These are phyloP conservation scores for Euphorbia neoarborescens DNA, from an alignment of 441 rosid genomes.

Conservation along the genomic window DNA sequence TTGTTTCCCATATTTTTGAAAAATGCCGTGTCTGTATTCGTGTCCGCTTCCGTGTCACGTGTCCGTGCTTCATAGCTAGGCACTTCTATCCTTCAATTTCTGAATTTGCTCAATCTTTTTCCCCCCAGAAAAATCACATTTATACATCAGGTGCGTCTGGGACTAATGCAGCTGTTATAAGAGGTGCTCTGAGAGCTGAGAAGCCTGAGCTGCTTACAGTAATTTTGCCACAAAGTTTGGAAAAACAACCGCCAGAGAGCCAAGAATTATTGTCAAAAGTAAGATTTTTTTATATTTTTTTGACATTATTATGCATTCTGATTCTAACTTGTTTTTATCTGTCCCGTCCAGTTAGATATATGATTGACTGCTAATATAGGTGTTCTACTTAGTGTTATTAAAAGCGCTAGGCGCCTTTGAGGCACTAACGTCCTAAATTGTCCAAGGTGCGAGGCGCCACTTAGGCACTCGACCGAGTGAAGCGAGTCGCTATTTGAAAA, in stretches of 20 bases:
- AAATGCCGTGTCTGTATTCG: too few relatives aligned
- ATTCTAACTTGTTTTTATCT: background rate
- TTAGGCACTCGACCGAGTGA: too few relatives aligned
- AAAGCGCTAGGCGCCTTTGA: too few relatives aligned
- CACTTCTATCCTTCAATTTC: slow-evolving; percentile 17
- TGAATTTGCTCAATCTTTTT: slow-evolving; percentile 17
- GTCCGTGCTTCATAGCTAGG: too few relatives aligned
- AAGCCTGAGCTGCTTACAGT: slow-evolving; percentile 86
- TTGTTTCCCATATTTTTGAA: too few relatives aligned
- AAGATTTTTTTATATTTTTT: slow-evolving; percentile 19
- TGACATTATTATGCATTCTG: background rate
- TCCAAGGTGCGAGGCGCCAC: too few relatives aligned
- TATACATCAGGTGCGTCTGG: slow-evolving; percentile 96
- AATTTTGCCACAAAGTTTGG: slow-evolving; percentile 81
- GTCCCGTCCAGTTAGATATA: background rate
- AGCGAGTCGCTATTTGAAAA: too few relatives aligned
- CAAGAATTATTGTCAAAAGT: slow-evolving; percentile 83
- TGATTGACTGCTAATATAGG: background rate
- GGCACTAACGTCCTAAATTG: too few relatives aligned
- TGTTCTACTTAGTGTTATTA: background rate
- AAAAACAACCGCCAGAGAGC: slow-evolving; percentile 94
- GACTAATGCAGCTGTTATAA: slow-evolving; percentile 93
- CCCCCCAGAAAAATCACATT: slow-evolving; percentile 83
- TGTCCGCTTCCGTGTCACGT: too few relatives aligned
- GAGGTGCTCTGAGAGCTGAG: slow-evolving; percentile 97